Evolutionary conservation across 2,329 filamentous ascomycete genomes (phyloP).

Genomic region (Chaetomiaceae sp.): DNA sequence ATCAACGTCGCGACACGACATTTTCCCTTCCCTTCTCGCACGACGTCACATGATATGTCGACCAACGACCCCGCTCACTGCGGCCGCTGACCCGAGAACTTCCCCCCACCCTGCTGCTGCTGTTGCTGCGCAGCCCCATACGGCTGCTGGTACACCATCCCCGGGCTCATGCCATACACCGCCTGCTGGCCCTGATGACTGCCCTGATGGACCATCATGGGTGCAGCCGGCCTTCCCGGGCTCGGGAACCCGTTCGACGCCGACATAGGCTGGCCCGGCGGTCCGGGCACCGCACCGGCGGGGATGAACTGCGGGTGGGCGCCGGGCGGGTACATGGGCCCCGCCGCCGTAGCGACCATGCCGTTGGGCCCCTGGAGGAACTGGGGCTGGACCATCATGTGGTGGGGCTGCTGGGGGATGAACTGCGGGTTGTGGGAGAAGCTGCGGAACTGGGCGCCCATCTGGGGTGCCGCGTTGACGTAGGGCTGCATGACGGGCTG

Average conservation of each 20-base stretch:
- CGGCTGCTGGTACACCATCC: conserved; percentile 67
- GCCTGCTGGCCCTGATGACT: conserved; percentile 79
- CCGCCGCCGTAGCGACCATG: conserved; percentile 59
- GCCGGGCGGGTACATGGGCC: conserved; percentile 74
- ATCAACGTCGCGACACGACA: conserved; percentile 1
- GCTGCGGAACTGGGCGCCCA: conserved; percentile 62
- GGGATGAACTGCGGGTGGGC: conserved; percentile 59
- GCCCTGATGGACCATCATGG: conserved; percentile 91
- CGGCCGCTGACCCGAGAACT: conserved; percentile 38
- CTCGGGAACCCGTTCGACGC: conserved; percentile 79
- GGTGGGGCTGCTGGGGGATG: conserved; percentile 60
- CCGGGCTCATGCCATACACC: conserved; percentile 67
- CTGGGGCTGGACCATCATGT: conserved; percentile 78
- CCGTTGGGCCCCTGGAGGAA: conserved; percentile 69
- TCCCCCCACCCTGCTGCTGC: conserved; percentile 70
- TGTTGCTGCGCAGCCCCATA: conserved; percentile 63
- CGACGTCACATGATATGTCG: too few relatives aligned
- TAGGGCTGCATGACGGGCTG: conserved; percentile 67
- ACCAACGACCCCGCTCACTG: conserved; percentile 17
- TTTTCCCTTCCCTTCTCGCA: too few relatives aligned
- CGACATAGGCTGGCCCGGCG: conserved; percentile 51
- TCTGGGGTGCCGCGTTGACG: conserved; percentile 65
- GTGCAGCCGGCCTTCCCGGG: conserved; percentile 68
- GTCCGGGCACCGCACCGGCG: conserved; percentile 41
- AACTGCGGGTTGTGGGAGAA: conserved; percentile 69